phyloP scores from a whole-genome alignment of 1,139 yeast genomes.

The Blastobotrys persicus region DNA sequence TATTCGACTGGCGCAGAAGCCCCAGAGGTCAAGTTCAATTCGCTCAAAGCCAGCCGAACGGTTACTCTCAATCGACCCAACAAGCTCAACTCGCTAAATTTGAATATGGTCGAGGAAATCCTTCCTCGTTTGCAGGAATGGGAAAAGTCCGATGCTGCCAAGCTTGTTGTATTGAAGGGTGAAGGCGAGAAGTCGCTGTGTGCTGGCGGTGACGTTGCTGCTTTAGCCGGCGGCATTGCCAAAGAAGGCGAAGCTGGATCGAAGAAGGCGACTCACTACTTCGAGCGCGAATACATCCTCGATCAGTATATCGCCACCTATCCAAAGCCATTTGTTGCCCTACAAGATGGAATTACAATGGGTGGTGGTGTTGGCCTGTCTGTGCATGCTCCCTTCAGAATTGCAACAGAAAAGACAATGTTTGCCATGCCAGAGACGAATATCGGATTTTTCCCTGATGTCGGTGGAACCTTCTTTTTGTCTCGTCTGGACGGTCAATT shows the following conservation, averaged over 20 bases:
- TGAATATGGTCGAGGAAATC: slow-evolving; percentile 73
- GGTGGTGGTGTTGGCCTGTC: slow-evolving; percentile 97
- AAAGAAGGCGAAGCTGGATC: slow-evolving; percentile 40
- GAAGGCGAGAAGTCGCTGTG: slow-evolving; percentile 49
- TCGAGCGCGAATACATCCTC: slow-evolving; percentile 76
- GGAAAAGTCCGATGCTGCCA: slow-evolving; percentile 63
- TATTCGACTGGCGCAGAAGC: slow-evolving; percentile 22
- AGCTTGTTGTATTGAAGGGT: slow-evolving; percentile 68
- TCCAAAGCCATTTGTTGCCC: slow-evolving; percentile 77
- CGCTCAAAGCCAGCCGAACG: slow-evolving; percentile 66
- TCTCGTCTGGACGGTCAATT: slow-evolving; percentile 78
- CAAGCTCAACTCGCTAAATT: slow-evolving; percentile 82
- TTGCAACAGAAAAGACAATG: slow-evolving; percentile 84
- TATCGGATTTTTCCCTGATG: slow-evolving; percentile 96
- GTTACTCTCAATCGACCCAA: slow-evolving; percentile 75
- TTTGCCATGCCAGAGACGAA: slow-evolving; percentile 98
- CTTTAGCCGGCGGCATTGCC: slow-evolving; percentile 54
- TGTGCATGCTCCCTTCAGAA: slow-evolving; percentile 90
- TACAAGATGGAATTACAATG: slow-evolving; percentile 94
- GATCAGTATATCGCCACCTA: slow-evolving; percentile 78
- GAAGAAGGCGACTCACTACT: slow-evolving; percentile 56
- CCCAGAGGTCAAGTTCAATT: slow-evolving; percentile 58
- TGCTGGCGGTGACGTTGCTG: slow-evolving; percentile 93
- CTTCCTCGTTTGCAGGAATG: slow-evolving; percentile 75
- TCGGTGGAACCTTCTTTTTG: slow-evolving; percentile 87